A percentile compares a stretch with the other conserved stretches of the same genome.
Evolutionary conservation across 164 flowering plant species (phyloP).

Genomic region (Malania oleifera): DNA sequence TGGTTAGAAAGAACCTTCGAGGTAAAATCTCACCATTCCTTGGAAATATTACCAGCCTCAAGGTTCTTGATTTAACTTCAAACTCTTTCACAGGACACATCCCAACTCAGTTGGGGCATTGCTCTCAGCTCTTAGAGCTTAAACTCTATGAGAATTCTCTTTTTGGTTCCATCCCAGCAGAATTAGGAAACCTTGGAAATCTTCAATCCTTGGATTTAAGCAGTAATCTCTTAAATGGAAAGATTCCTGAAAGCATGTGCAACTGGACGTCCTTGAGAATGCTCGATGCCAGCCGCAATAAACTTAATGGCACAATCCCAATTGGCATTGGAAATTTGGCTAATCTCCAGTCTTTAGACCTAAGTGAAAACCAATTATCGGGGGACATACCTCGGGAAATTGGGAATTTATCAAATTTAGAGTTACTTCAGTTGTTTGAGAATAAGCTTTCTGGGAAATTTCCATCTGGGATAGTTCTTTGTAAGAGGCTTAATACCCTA

Average conservation of each 20-base stretch:
- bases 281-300: constrained; percentile 35
- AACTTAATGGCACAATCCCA: constrained; percentile 61
- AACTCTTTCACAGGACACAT: constrained; percentile 52
- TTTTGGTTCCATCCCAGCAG: constrained; percentile 56
- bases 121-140: constrained; percentile 38
- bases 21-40: constrained; percentile 57
- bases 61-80: constrained; percentile 55
- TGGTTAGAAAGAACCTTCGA: constrained; percentile 37
- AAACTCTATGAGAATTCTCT: constrained; percentile 39
- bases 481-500: constrained; percentile 39
- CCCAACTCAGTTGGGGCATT: constrained; percentile 44
- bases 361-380: constrained; percentile 46
- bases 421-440: constrained; percentile 29
- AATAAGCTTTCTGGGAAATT: constrained; percentile 46
- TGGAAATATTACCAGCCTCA: constrained; percentile 59
- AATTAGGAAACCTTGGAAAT: constrained; percentile 43
- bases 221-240: constrained; percentile 41
- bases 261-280: constrained; percentile 44
- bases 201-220: constrained; percentile 44
- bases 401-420: constrained; percentile 47
- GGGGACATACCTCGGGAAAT: constrained; percentile 53
- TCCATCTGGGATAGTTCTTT: constrained; percentile 53
- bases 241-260: constrained; percentile 51
- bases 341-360: constrained; percentile 45
- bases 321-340: constrained; percentile 39